phyloP scores from a whole-genome alignment of 495 filamentous ascomycete species.

The Penicillium parvum region DNA sequence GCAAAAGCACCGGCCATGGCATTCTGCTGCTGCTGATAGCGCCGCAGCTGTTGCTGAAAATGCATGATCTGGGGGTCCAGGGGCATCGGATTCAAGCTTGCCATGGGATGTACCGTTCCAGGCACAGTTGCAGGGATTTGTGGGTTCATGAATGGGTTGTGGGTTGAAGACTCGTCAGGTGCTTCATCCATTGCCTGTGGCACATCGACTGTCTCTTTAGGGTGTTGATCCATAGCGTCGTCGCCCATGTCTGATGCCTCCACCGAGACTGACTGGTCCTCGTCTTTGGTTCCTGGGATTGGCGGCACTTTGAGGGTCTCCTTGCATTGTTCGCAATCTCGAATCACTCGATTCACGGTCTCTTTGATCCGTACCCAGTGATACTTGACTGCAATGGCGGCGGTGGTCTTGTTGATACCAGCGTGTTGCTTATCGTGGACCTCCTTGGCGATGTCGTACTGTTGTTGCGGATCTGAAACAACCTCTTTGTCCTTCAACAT shows the following conservation, averaged over 20 bases:
- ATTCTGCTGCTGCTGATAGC: constrained; percentile 32
- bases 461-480: constrained; percentile 81
- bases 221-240: constrained; percentile 15
- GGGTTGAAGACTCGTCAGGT: constrained; percentile 23
- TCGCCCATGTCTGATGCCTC: constrained; percentile 17
- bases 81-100: constrained; percentile 38
- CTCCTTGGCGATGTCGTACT: constrained; percentile 81
- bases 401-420: constrained; percentile 97
- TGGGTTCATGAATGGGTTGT: constrained; percentile 34
- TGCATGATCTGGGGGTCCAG: constrained; percentile 46
- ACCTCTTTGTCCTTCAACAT: constrained; percentile 99
- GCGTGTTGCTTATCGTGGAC: constrained; percentile 78
- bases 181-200: constrained; percentile 33
- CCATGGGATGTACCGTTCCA: constrained; percentile 32
- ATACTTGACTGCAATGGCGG: constrained; percentile 86
- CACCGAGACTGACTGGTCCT: constrained; percentile 23
- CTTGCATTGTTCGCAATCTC: constrained; percentile 87
- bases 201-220: constrained; percentile 17
- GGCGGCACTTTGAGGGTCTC: constrained; percentile 60
- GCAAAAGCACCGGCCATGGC: constrained; percentile 33
- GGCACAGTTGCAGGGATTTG: constrained; percentile 25
- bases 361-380: constrained; percentile 99
- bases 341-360: constrained; percentile 90
- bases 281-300: constrained; percentile 26
- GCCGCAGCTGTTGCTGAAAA: constrained; percentile 35